phyloP scores from a whole-genome alignment of 345 rosid genomes.

The Rhodamnia rubescens region DNA sequence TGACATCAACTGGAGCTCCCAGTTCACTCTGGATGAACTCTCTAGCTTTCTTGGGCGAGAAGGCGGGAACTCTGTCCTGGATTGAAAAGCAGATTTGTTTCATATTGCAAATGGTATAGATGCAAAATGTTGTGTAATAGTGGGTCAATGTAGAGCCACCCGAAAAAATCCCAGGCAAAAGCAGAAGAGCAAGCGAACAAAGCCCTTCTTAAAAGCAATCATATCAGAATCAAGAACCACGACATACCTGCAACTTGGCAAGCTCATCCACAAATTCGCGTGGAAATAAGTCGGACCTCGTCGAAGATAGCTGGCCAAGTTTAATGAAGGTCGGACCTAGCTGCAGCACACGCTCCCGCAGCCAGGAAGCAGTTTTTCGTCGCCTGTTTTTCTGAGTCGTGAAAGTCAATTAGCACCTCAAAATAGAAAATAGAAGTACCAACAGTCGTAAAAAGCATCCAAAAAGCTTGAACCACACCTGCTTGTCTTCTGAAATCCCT shows the following conservation, averaged over 20 bases:
- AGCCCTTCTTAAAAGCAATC: background rate
- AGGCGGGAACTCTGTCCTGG: constrained; percentile 94
- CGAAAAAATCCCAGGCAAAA: background rate
- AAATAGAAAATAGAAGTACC: background rate
- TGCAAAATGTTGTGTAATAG: background rate
- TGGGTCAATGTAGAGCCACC: background rate
- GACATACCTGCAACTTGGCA: constrained; percentile 83
- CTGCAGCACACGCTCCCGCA: constrained; percentile 77
- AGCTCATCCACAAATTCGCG: constrained; percentile 92
- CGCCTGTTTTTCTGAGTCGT: constrained; percentile 53
- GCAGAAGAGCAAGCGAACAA: background rate
- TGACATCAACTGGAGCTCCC: constrained; percentile 56
- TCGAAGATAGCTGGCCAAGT: constrained; percentile 88
- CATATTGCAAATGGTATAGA: background rate
- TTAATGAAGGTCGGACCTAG: constrained; percentile 98
- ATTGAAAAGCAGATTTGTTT: background rate
- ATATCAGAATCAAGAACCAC: background rate
- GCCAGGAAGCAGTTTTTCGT: constrained; percentile 74
- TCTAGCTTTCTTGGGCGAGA: constrained; percentile 77
- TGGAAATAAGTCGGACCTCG: constrained; percentile 90
- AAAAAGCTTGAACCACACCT: constrained; percentile 24
- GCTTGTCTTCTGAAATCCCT: constrained; percentile 73
- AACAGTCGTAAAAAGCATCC: background rate
- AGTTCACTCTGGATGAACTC: constrained; percentile 61
- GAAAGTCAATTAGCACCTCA: background rate